These are phyloP conservation scores for Parietichytrium sp. DNA, from an alignment of 108 stramenopile genomes.

Conservation along the genomic window DNA sequence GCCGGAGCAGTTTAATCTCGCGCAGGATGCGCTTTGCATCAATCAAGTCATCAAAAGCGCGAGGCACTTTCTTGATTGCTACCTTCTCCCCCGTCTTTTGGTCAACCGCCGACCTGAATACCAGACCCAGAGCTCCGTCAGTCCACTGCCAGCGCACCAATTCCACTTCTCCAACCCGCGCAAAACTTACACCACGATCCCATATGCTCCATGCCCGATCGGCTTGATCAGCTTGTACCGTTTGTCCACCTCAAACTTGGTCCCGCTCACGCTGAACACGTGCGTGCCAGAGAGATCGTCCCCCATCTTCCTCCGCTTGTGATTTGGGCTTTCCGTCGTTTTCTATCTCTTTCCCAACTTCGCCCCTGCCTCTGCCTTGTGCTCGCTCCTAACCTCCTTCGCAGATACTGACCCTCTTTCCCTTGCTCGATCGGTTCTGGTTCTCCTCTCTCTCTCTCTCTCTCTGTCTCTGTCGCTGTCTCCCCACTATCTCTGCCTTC, in stretches of 20 bases:
- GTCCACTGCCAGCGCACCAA: not conserved
- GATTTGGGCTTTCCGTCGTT: too few relatives aligned
- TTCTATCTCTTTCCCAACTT: too few relatives aligned
- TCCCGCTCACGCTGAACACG: slow-evolving; percentile 43
- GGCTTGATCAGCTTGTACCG: slow-evolving; percentile 64
- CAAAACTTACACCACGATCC: slow-evolving; percentile 92
- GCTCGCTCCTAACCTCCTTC: too few relatives aligned
- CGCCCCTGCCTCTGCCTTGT: too few relatives aligned
- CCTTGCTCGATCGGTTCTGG: too few relatives aligned
- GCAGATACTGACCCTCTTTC: too few relatives aligned
- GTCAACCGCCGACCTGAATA: slow-evolving; percentile 54
- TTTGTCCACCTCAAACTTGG: slow-evolving; percentile 55
- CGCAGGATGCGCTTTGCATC: slow-evolving; percentile 99
- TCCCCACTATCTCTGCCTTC: too few relatives aligned
- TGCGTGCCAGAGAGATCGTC: too few relatives aligned
- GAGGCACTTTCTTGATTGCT: slow-evolving; percentile 94
- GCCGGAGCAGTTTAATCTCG: slow-evolving; percentile 77
- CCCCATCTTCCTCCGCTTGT: too few relatives aligned
- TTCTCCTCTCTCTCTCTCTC: too few relatives aligned
- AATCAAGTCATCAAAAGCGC: slow-evolving; percentile 89
- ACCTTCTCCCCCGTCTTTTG: slow-evolving; percentile 67
- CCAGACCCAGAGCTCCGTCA: not conserved
- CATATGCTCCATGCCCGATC: slow-evolving; percentile 95
- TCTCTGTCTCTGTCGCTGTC: too few relatives aligned
- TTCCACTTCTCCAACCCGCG: too few relatives aligned